Conservation (phyloP, 2,329 filamentous ascomycete species). For the Xylariaceae sp. region DNA sequence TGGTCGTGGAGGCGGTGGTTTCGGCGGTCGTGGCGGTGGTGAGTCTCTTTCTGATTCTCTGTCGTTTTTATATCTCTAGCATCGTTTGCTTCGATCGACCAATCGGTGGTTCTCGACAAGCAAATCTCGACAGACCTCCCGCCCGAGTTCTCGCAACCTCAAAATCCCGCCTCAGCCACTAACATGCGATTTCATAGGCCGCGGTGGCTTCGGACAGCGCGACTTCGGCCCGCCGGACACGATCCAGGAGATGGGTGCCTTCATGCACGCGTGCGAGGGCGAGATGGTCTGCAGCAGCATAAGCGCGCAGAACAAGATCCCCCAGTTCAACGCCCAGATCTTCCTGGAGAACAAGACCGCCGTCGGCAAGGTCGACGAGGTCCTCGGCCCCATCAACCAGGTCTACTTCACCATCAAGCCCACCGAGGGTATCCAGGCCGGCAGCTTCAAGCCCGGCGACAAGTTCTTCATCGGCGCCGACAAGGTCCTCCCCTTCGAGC, state of each 20-base stretch:
- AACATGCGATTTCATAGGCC: constrained; percentile 22
- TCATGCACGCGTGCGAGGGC: constrained; percentile 91
- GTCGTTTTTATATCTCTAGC: not conserved
- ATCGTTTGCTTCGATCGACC: not conserved
- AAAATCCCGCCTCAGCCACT: not conserved
- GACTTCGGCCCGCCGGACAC: constrained; percentile 34
- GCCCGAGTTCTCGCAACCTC: not conserved
- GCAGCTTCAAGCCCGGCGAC: constrained; percentile 91
- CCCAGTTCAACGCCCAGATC: constrained; percentile 98
- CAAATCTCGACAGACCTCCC: not conserved
- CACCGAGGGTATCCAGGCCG: constrained; percentile 89
- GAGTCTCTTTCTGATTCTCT: constrained; percentile 16
- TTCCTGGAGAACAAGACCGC: constrained; percentile 97
- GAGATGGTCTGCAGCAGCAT: constrained; percentile 96
- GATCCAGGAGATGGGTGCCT: constrained; percentile 74
- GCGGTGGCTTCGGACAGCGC: constrained; percentile 33
- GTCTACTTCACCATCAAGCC: constrained; percentile 99
- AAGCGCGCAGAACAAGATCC: constrained; percentile 75
- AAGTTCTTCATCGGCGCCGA: constrained; percentile 95
- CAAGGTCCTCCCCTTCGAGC: constrained; percentile 90
- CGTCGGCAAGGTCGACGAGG: constrained; percentile 96
- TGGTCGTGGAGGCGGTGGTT: constrained; percentile 24
- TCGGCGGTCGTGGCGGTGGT: constrained; percentile 24
- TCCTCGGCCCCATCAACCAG: constrained; percentile 94
- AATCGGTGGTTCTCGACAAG: not conserved